Base-by-base conservation (phyloP, 345 rosid species). In the Psidium guajava region DNA sequence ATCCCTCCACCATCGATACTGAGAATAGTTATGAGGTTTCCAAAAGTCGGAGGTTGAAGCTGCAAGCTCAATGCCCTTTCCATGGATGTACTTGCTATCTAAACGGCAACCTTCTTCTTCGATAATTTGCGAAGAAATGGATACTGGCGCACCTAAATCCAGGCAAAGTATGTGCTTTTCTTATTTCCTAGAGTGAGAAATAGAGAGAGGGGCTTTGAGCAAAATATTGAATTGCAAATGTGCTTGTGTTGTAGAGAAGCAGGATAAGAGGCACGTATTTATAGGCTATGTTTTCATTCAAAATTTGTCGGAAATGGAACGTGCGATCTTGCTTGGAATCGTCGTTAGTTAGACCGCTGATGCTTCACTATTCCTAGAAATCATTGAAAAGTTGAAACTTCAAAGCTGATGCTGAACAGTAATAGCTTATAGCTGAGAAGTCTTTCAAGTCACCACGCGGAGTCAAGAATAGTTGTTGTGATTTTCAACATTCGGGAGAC, bases 1-100 rank as follows among this genome's bases (percentile, higher is more conserved):
- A 91, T 87, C 2, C 91, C 93, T 18, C 91, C 94, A 18, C 93
- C 93, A 85, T 90, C 94, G n/a, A 92, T 89, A 84, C 92, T 91
- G 53, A 91, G 92, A 58, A 91, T 73, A 5, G 92, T 88, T 53
- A 88, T 85, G 28, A 86, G 86, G 47, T 87, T 90, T 75, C 93
- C 91, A 28, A 84, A 85, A 36, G 85, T 86, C 42, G 89, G 89
- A 24, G 90, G 85, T 11, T 84, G 88, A 8, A 89, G 64, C 14
- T 82, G 61, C 49, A 58, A 57, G 50, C 56, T 86, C 20, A 21
- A 22, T 58, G 84, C 40, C 54, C 84, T 82, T 24, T 82, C 81
- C 87, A 86, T 82, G 32, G 22, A 24, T 13, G 50, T 25, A 27
- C 36, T 27, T 51, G 3, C 55, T 15, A 25, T 56, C 42, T 15